Evolutionary conservation across 148 eudicot species (phyloP), one percentile per base, ranked within the genome.

Genomic region (Persicaria tinctoria): DNA sequence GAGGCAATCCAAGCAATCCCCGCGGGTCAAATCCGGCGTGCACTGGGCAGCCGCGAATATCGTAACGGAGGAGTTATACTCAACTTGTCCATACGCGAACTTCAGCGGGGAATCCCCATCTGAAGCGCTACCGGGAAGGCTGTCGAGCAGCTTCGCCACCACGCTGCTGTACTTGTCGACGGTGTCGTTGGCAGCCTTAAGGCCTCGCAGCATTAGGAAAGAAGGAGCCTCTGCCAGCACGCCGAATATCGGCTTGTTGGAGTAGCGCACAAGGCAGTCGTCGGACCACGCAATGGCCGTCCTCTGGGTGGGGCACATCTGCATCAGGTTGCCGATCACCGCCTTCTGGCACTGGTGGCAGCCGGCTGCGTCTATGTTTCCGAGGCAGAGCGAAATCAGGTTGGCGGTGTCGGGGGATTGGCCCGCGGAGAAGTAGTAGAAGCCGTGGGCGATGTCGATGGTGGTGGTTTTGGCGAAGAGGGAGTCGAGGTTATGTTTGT

Each of bases 401-500:
- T 8, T 23, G 1, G 41, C 66, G 8, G 0, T 23, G 63, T 57
- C 11, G 0, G 63, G 32, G 63, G 63, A 57, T 2, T 18, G 9
- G 66, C 66, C 66, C 3, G 66, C 11, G 66, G 66, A 18, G 66
- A 23, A 60, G 66, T 60, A 23, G 66, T 60, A 60, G 66, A 60
- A 60, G 10, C 66, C 66, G 2, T 8, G 20, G 38, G 5, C 38
- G 64, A 18, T 32, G 32, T 20, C 20, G 7, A 4, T 20, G 41
- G 38, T 59, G 27, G 38, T 59, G 64, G 64, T 59, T 59, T 59
- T 59, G 38, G 64, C 2, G 64, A 59, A 59, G 27, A 59, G 64
- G 64, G 64, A 20, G 38, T 59, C 64, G 64, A 59, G 64, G 64
- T 59, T 59, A 1, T 32, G 7, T 20, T 59, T 59, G 64, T 20